Evolutionary conservation across 2,329 filamentous ascomycete genomes (phyloP).

Genomic region (Hypomyces rosellus): DNA sequence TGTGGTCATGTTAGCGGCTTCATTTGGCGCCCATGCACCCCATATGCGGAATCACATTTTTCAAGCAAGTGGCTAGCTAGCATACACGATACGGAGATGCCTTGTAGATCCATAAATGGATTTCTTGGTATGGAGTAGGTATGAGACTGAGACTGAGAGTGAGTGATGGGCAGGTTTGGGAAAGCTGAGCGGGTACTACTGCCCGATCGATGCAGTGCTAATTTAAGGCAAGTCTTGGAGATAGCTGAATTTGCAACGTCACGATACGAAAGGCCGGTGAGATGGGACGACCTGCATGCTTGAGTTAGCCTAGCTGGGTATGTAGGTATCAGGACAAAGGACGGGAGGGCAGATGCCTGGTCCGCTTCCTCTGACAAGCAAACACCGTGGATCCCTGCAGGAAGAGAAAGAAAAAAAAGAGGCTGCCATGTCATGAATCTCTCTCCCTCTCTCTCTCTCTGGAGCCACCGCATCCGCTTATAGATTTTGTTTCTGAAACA

Average conservation of each 20-base stretch:
- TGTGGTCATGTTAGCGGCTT: slow-evolving; percentile 3
- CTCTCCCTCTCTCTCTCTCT: not conserved
- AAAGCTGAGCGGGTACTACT: too few species aligned
- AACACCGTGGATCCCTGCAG: too few species aligned
- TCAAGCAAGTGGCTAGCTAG: not conserved
- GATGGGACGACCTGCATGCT: too few species aligned
- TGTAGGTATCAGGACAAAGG: not conserved
- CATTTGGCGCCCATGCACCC: slow-evolving; percentile 15
- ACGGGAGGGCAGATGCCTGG: too few species aligned
- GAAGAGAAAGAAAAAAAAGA: too few species aligned
- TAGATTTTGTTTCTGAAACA: slow-evolving; percentile 5
- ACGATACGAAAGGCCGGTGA: too few species aligned
- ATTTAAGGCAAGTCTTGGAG: too few species aligned
- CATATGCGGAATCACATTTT: slow-evolving; percentile 7
- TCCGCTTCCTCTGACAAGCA: too few species aligned
- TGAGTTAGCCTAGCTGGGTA: too few species aligned
- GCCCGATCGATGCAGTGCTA: too few species aligned
- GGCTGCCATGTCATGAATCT: not conserved
- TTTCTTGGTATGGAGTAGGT: not conserved
- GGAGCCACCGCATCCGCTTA: not conserved
- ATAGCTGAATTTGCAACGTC: too few species aligned
- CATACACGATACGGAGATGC: not conserved
- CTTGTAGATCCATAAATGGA: not conserved
- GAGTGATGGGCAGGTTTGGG: not conserved
- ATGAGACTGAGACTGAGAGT: not conserved